Base-by-base conservation (phyloP, 2,329 filamentous ascomycete species). In the Pseudopyrenochaeta lycopersici region DNA sequence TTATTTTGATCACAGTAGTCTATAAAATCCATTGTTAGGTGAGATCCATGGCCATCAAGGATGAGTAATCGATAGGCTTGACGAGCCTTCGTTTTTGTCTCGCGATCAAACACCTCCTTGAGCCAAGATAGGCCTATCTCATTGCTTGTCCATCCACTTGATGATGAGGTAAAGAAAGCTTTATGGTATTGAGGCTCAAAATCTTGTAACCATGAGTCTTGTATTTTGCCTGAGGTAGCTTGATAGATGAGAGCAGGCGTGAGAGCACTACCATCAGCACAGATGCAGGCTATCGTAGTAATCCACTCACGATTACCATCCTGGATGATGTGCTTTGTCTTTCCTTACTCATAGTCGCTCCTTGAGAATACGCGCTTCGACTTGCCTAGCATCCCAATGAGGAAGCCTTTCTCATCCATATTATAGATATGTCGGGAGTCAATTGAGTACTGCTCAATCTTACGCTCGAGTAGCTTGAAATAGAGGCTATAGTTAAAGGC, bases 21-120 rank as follows among this genome's bases (percentile, higher is more conserved):
- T 21, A 36, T 49, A 52, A 20, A 43, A 1, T 14, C 32, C 20
- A 36, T 42, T 18, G 36, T 3, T 46, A 30, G 12, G 50, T 55
- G n/a, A 30, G 44, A 38, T 23, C 44, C 30, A 30, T 38, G 23
- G 17, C 20, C 30, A 29, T 47, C 33, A 18, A 27, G 12, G 14
- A 29, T 42, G n/a, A 42, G 39, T 18, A 49, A 15, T 21, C 46
- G 35, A 18, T 31, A 42, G 3, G 6, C 9, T 15, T 35, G 7
- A 7, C 29, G 6, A 31, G 46, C 35, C 20, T 41, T 49, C 6
- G 4, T 6, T 33, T 49, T 56, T 9, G 53, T 48, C 6, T 43
- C 4, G n/a, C 44, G 43, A 49, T 56, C 32, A 41, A 56, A 56
- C 5, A 56, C 49, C 21, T 48, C 29, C 33, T 49, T 42, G 32